Evolutionary conservation across 257 asterid species (phyloP), one percentile per base, ranked within the genome.

Genomic region (Petunia axillaris): DNA sequence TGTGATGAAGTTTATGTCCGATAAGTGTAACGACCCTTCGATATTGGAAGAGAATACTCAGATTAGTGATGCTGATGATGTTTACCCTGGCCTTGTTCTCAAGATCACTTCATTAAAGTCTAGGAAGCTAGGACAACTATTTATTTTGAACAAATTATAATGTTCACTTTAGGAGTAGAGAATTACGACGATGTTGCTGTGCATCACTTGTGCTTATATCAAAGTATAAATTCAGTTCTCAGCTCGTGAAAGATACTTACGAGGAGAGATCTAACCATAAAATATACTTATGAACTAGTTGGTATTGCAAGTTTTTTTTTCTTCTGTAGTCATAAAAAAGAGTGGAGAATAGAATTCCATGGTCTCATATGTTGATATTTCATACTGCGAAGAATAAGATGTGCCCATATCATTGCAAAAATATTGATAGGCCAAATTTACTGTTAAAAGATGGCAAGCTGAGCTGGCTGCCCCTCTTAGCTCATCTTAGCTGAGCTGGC

Each of bases 1-100:
- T 85, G 87, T 10, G 81, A 81, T 40, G 87, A 84, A 81, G 82
- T 81, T 2, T 82, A 82, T 6, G 82, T 25, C 25, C 25, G 25
- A 25, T 13, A 85, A 79, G 59, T 85, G 85, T 0, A 53, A 13
- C 2, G 78, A 82, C 3, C 82, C 81, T 39, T 82, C 57, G 44
- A 82, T 85, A 64, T n/a, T 85, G 5, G 75, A 79, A 43, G 82
- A 80, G 10, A 85, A 79, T 37, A 84, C 78, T 75, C 83, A 85
- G 1, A 76, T 82, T 48, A 66, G 79, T 4, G 85, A 85, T 65
- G 74, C 70, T 46, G 87, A 82, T 39, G 85, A 85, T 60, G 83
- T 82, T 66, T 85, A 79, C 36, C 85, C 85, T 2, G 88, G 82
- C 1, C 84, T 85, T 25, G 77, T 82, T 1, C 67, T 85, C 75